Conservation (phyloP, 208 protist species). For the Plasmodiophora brassicae region DNA sequence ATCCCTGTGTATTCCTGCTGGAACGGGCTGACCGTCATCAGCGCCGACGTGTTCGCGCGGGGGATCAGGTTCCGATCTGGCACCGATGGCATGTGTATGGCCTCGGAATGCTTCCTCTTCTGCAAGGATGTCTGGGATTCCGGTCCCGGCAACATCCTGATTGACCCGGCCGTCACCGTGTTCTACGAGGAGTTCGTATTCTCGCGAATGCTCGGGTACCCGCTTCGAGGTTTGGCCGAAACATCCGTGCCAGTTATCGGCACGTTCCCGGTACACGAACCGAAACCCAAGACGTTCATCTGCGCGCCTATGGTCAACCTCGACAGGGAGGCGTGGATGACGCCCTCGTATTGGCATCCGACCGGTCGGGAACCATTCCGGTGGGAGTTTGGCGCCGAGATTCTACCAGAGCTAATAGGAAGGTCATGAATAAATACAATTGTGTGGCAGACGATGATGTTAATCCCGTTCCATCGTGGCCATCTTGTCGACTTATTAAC, state of each 20-base stretch:
- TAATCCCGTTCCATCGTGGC: no score
- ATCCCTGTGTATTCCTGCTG: conserved; percentile 4
- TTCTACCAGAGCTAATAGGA: no score
- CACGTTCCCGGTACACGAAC: not conserved
- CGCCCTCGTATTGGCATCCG: no score
- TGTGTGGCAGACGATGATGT: no score
- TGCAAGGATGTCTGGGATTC: conserved; percentile 21
- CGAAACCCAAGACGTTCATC: not conserved
- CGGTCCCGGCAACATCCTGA: not conserved
- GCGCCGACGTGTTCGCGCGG: not conserved
- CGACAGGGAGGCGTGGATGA: not conserved
- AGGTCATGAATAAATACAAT: no score
- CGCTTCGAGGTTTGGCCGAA: not conserved
- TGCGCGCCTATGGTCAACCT: not conserved
- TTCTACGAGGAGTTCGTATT: not conserved
- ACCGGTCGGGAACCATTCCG: no score
- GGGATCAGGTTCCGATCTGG: conserved; percentile 14
- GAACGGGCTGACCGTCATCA: not conserved
- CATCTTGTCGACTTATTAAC: no score
- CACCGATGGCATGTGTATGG: not conserved
- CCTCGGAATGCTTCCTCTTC: conserved; percentile 6
- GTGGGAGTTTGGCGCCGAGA: no score
- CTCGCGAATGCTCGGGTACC: not conserved
- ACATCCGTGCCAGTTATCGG: not conserved
- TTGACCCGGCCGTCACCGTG: not conserved